A percentile compares a stretch with the other conserved stretches of the same genome.
These are phyloP conservation scores for Lagenaria siceraria DNA, from an alignment of 306 rosid species.

Conservation along the genomic window DNA sequence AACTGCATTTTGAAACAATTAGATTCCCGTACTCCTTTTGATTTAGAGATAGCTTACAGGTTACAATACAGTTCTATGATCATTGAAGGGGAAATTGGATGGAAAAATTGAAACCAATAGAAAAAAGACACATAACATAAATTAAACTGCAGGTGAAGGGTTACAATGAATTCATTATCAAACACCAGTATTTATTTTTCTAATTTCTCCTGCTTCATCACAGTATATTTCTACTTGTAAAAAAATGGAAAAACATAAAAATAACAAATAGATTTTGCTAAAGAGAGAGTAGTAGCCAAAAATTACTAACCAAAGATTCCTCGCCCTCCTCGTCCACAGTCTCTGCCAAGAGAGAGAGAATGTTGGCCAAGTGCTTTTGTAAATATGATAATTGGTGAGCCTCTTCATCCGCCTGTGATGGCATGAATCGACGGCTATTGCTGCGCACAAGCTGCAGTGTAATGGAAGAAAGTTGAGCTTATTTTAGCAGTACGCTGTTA, in stretches of 20 bases:
- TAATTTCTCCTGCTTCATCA: background rate
- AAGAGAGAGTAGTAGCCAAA: constrained; percentile 6
- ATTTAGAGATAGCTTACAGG: background rate
- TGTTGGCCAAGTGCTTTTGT: constrained; percentile 71
- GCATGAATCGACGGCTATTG: constrained; percentile 76
- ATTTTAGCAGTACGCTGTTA: background rate
- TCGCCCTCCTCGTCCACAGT: constrained; percentile 69
- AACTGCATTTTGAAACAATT: background rate
- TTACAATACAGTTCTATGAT: background rate
- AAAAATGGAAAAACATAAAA: background rate
- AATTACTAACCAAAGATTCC: constrained; percentile 65
- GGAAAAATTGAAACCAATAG: background rate
- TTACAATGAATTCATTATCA: background rate
- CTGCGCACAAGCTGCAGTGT: constrained; percentile 88
- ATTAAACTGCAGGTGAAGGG: background rate
- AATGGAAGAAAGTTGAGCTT: background rate
- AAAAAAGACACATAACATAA: background rate
- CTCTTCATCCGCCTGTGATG: constrained; percentile 88
- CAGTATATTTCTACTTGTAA: background rate
- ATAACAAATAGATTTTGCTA: background rate
- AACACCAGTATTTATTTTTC: background rate
- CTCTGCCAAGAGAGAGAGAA: constrained; percentile 72
- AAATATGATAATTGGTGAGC: constrained; percentile 83
- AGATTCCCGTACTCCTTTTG: background rate
- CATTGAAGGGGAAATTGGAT: background rate